These are phyloP conservation scores for Lasiodiplodia gonubiensis DNA, from an alignment of 2,329 filamentous ascomycete genomes.

Conservation along the genomic window DNA sequence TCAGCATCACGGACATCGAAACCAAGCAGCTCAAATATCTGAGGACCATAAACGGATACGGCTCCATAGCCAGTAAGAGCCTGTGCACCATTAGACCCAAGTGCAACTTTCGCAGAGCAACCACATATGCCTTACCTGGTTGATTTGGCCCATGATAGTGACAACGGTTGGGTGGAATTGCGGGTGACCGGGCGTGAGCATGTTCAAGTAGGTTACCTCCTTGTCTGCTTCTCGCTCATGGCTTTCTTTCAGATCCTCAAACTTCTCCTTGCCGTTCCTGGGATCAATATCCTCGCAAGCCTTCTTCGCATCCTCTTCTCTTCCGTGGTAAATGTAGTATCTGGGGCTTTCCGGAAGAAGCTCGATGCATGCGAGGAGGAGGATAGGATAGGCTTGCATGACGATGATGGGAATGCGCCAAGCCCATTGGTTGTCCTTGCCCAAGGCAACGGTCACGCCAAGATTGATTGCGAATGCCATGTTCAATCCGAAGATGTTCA, in stretches of 20 bases:
- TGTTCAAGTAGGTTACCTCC: constrained; percentile 60
- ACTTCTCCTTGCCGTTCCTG: constrained; percentile 55
- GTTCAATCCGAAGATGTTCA: constrained; percentile 67
- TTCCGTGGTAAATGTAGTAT: constrained; percentile 61
- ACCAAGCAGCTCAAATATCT: constrained; percentile 67
- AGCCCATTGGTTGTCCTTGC: constrained; percentile 65
- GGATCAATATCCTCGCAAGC: constrained; percentile 58
- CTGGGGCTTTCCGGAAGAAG: constrained; percentile 63
- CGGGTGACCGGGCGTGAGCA: constrained; percentile 60
- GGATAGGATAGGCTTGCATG: constrained; percentile 65
- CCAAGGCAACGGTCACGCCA: constrained; percentile 58
- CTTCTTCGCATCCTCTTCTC: constrained; percentile 57
- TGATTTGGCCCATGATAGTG: constrained; percentile 67
- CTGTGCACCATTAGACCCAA: constrained; percentile 36
- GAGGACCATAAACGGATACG: constrained; percentile 67
- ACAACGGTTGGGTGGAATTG: constrained; percentile 67
- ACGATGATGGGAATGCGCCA: constrained; percentile 66
- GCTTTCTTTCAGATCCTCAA: constrained; percentile 58
- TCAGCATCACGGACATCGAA: constrained; percentile 60
- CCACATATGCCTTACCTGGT: constrained; percentile 50
- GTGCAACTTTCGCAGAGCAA: too few species aligned
- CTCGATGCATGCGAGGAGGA: constrained; percentile 59
- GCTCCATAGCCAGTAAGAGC: constrained; percentile 65
- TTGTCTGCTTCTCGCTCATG: constrained; percentile 58
- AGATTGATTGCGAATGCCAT: constrained; percentile 67